Evolutionary conservation across 495 filamentous ascomycete genomes (phyloP).

Genomic region (Tricharina praecox): DNA sequence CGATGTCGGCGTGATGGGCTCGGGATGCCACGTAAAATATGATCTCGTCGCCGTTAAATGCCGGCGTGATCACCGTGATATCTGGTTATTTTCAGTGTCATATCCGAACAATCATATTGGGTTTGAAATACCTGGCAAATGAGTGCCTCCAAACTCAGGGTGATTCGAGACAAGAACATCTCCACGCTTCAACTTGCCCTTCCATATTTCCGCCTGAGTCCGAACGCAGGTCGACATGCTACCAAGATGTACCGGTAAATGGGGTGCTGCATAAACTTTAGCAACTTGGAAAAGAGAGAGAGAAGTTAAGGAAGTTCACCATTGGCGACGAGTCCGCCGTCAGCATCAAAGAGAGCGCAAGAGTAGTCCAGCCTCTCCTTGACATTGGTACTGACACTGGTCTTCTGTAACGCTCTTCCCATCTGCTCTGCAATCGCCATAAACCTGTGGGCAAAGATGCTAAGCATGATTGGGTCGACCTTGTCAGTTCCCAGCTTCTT

Average conservation of each 20-base stretch:
- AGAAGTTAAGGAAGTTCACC: constrained; percentile 26
- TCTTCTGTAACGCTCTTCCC: constrained; percentile 91
- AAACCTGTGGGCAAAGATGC: constrained; percentile 90
- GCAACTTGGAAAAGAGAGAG: not conserved
- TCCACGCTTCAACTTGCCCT: constrained; percentile 69
- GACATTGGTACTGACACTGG: constrained; percentile 92
- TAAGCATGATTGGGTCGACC: constrained; percentile 78
- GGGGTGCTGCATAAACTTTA: constrained; percentile 43
- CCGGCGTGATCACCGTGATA: constrained; percentile 86
- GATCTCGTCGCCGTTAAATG: constrained; percentile 69
- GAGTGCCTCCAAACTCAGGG: constrained; percentile 79
- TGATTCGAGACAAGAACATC: constrained; percentile 95
- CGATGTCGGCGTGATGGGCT: constrained; percentile 94
- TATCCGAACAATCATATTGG: not conserved
- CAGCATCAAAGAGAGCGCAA: constrained; percentile 81
- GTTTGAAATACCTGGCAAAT: constrained; percentile 28
- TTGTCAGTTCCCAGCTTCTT: constrained; percentile 33
- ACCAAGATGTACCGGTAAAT: constrained; percentile 84
- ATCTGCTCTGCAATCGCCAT: constrained; percentile 99
- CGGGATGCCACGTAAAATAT: constrained; percentile 93
- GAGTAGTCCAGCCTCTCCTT: constrained; percentile 96
- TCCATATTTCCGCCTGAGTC: constrained; percentile 86
- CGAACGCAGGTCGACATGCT: constrained; percentile 90
- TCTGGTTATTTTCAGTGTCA: constrained; percentile 36
- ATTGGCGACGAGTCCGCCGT: constrained; percentile 87